Base-by-base conservation (phyloP, 345 rosid species). In the Eutrema japonicum region DNA sequence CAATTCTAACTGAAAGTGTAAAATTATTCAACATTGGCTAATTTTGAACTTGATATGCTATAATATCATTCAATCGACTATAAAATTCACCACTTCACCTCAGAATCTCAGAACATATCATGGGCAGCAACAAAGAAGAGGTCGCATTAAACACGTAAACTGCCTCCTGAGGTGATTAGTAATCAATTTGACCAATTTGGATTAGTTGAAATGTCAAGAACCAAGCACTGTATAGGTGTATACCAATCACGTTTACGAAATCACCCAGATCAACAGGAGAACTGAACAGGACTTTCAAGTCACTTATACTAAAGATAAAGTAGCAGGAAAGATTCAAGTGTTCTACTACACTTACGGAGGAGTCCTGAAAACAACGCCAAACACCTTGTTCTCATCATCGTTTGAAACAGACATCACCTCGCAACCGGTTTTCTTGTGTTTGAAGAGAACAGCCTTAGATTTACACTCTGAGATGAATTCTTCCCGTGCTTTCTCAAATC, bases 401-500 rank as follows among this genome's bases (percentile, higher is more conserved):
- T 93, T 93, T 5, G 94, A 86, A 43, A 89, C 92, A 14, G 96
- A 91, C 92, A 91, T 89, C 38, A 93, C 85, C 80, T 91, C 86
- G n/a, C 93, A 86, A 38, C 97, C 97, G 0, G 95, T 88, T 66
- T 88, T 88, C 83, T 87, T 93, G 73, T 93, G 98, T 60, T 79
- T 88, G 74, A 88, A 89, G 40, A 93, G 89, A 59, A 85, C 80
- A 60, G 86, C 96, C 61, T 82, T 87, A 6, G 98, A 93, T 81
- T 93, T 91, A 65, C 96, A 91, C 80, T 89, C 98, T 16, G 82
- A 79, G 46, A 93, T 91, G 79, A 89, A 89, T 62, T 91, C 74
- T 57, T 89, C 97, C 0, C 91, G 83, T 0, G 88, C 83, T 79
- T 86, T 91, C 81, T 89, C 89, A 74, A 91, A 93, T 56, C 98